These are phyloP conservation scores for Mycena filopes DNA, from an alignment of 768 basidiomycete genomes.

Conservation along the genomic window DNA sequence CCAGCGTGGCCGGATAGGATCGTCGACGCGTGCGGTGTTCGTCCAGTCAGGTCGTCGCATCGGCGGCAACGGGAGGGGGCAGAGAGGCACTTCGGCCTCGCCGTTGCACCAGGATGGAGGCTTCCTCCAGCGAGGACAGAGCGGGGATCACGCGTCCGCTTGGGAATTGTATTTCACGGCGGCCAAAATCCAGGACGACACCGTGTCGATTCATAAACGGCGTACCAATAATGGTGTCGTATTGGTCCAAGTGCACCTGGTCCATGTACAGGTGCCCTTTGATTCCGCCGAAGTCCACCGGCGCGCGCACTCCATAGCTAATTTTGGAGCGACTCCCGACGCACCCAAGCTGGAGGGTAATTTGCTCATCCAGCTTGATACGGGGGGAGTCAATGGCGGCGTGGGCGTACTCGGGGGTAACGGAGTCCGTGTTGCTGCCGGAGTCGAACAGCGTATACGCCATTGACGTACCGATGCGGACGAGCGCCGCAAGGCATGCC, in stretches of 20 bases:
- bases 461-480: constrained; percentile 1
- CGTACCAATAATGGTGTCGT: background rate
- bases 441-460: constrained; percentile 30
- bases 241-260: background rate
- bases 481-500: background rate
- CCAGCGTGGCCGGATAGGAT: too few species aligned
- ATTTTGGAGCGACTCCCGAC: background rate
- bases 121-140: background rate
- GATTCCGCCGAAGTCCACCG: background rate
- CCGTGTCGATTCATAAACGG: background rate
- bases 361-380: background rate
- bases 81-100: background rate
- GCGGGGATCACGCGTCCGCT: background rate
- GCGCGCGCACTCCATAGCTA: background rate
- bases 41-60: too few species aligned
- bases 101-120: background rate
- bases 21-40: too few species aligned
- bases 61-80: too few species aligned
- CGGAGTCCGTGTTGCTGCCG: background rate
- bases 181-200: background rate
- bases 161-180: background rate
- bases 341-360: background rate
- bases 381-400: background rate
- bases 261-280: background rate
- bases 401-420: background rate